Evolutionary conservation across 495 filamentous ascomycete genomes (phyloP), one percentile per base, ranked within the genome.

Genomic region (Symbiotaphrina buchneri): DNA sequence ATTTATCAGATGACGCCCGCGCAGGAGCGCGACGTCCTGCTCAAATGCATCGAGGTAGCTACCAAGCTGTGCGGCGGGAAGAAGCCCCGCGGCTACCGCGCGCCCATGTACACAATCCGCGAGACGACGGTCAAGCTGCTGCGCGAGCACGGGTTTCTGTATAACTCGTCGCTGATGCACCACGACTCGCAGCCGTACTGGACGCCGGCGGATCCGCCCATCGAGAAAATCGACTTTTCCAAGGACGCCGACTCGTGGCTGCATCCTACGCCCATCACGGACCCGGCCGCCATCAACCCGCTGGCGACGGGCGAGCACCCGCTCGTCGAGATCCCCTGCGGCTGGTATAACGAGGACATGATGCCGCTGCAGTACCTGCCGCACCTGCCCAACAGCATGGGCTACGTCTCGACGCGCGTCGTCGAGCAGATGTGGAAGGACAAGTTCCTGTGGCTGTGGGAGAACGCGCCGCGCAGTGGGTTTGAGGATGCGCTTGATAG

Each of bases 1-100:
- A 56, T 61, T 0, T 47, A 47, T 21, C 62, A 69, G 36, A 54
- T 71, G 43, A 66, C 60, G 0, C 53, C 54, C 11, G 38, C 51
- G n/a, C 66, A 72, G 49, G 66, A 71, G 39, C 45, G 49, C 17
- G 66, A 71, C 6, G 58, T 72, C 1, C 51, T 72, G 17, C 38
- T 42, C 11, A 56, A 57, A 35, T 68, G 67, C 42, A 58, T 71
- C 20, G 37, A 56, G 11, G 45, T 69, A 25, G 53, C 55, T 6
- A 56, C 47, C 15, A 46, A 48, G 0, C 41, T 65, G 2, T 61
- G 57, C 0, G 64, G 66, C 7, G 63, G 65, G 5, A 58, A 60
- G 37, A 59, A 53, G 32, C 67, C 66, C 8, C 34, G 45, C 2
- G 67, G 66, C 1, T 72, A 63, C 44, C 52, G 67, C 16, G 66